Percentiles rank a stretch among this genome's conserved stretches.
Conservation (phyloP, 2,329 filamentous ascomycete species). For the Whalleya microplaca region DNA sequence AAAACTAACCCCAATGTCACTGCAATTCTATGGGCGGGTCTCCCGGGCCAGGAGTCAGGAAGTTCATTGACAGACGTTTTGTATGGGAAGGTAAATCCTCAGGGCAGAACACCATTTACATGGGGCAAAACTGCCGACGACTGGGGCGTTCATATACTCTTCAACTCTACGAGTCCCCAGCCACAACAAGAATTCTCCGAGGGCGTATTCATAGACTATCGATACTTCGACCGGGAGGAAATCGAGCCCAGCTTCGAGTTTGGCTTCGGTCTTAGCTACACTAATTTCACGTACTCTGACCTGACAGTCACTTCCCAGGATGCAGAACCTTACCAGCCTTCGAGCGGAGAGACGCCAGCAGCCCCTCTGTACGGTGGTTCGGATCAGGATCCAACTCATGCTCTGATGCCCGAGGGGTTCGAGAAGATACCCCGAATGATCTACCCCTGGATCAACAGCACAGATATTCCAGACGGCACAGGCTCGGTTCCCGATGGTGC, state of each 20-base stretch:
- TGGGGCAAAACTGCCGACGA: slow-evolving; percentile 68
- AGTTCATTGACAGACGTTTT: slow-evolving; percentile 78
- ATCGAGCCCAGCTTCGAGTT: slow-evolving; percentile 77
- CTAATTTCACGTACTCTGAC: slow-evolving; percentile 74
- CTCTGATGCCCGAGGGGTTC: slow-evolving; percentile 55
- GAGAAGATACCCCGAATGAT: slow-evolving; percentile 58
- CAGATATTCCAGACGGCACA: slow-evolving; percentile 47
- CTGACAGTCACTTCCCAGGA: slow-evolving; percentile 56
- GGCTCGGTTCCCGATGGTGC: slow-evolving; percentile 64
- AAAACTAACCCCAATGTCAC: slow-evolving; percentile 74
- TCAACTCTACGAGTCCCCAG: slow-evolving; percentile 65
- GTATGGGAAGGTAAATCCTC: slow-evolving; percentile 77
- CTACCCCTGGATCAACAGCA: slow-evolving; percentile 71
- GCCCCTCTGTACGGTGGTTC: slow-evolving; percentile 67
- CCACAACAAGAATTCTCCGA: slow-evolving; percentile 77
- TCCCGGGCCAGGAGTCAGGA: slow-evolving; percentile 81
- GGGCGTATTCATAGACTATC: slow-evolving; percentile 81
- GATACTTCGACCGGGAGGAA: slow-evolving; percentile 68
- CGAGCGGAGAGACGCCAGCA: slow-evolving; percentile 60
- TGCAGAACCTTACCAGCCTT: slow-evolving; percentile 57
- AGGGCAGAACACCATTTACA: slow-evolving; percentile 76
- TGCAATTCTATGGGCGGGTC: slow-evolving; percentile 78
- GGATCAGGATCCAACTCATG: slow-evolving; percentile 27
- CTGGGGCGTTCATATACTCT: slow-evolving; percentile 67
- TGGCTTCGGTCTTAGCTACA: slow-evolving; percentile 81